Percentiles rank a stretch among this genome's conserved stretches.
Conservation (phyloP, 257 asterid species). For the Ajuga chamaepitys region DNA sequence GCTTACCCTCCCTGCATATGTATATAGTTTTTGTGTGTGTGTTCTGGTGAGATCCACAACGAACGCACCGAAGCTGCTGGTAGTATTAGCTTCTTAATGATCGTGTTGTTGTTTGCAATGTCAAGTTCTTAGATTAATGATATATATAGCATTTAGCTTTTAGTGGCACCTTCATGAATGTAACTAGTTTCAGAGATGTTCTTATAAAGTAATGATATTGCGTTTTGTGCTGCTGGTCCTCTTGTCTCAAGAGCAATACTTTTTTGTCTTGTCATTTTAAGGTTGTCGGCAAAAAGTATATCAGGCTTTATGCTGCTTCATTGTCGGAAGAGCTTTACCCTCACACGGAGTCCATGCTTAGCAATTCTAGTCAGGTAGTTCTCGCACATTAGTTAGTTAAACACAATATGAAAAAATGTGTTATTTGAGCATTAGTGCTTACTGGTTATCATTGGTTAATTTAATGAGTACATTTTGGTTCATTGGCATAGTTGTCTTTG, state of each 20-base stretch:
- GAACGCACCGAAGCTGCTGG: not conserved
- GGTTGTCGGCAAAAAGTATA: conserved; percentile 50
- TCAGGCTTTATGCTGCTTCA: conserved; percentile 59
- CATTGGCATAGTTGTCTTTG: not conserved
- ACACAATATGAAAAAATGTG: not conserved
- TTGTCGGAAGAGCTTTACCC: conserved; percentile 41
- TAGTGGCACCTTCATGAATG: not conserved
- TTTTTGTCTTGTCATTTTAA: conserved; percentile 10
- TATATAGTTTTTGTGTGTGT: not conserved
- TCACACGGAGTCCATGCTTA: conserved; percentile 54
- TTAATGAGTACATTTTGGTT: not conserved
- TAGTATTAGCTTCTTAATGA: not conserved
- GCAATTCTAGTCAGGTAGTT: conserved; percentile 91
- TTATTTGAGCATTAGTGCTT: not conserved
- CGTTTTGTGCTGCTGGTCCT: not conserved
- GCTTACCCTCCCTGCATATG: not conserved
- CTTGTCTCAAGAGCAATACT: not conserved
- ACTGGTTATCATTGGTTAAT: not conserved
- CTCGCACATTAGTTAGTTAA: not conserved
- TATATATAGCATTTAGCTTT: not conserved
- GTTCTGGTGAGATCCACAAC: not conserved
- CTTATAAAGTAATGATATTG: not conserved
- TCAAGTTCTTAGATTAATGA: not conserved
- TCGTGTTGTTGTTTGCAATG: not conserved
- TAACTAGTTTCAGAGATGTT: conserved; percentile 17